Conservation (phyloP, 2,329 filamentous ascomycete genomes). For the Orbilia javanica region DNA sequence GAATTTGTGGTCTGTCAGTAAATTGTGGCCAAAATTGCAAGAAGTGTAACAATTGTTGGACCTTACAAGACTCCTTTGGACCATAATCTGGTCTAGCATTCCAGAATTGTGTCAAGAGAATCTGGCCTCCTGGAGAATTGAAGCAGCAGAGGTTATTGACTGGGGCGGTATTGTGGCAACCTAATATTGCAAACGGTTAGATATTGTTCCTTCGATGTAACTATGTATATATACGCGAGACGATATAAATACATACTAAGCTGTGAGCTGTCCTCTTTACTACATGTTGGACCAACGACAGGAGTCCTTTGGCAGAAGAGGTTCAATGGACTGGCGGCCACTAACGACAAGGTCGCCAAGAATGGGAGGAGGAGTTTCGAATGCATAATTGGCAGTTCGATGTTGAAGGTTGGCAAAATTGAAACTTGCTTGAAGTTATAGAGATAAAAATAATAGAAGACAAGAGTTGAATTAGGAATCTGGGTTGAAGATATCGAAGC, state of each 20-base stretch:
- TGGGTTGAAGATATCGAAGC: background rate
- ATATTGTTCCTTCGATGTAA: background rate
- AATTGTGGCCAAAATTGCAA: background rate
- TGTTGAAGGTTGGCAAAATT: background rate
- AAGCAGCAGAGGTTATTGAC: constrained; percentile 79
- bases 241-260: constrained; percentile 28
- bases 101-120: constrained; percentile 84
- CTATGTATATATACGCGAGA: too few species aligned
- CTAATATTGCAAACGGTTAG: background rate
- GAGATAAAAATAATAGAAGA: background rate
- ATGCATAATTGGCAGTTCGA: constrained; percentile 17
- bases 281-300: constrained; percentile 43
- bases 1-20: background rate
- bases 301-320: constrained; percentile 33
- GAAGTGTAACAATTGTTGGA: constrained; percentile 63
- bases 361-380: constrained; percentile 33
- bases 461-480: background rate
- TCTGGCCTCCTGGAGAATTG: constrained; percentile 77
- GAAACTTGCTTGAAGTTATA: background rate
- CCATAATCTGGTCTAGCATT: constrained; percentile 76
- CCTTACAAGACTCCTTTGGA: constrained; percentile 78
- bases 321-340: constrained; percentile 36
- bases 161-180: constrained; percentile 74
- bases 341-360: constrained; percentile 18
- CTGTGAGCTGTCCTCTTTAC: constrained; percentile 34